Base-by-base conservation (phyloP, 345 rosid genomes). In the Linum tenue region DNA sequence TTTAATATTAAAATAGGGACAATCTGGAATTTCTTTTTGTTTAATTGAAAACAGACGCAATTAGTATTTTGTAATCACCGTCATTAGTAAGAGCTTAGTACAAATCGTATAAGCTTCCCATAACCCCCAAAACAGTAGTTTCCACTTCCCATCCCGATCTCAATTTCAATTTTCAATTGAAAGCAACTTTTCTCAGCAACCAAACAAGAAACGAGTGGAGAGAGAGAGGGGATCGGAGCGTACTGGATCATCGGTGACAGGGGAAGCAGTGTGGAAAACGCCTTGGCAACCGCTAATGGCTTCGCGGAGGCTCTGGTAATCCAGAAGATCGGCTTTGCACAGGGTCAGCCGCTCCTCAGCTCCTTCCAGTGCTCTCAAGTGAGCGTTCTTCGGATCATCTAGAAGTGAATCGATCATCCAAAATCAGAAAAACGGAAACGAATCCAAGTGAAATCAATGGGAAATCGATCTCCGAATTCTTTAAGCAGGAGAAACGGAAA, bases 231-330 rank as follows among this genome's bases (percentile, higher is more conserved):
- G n/a, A n/a, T n/a, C n/a, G n/a, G 0, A 39, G 79, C 89, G 77
- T 37, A 94, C 99, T 12, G 99, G 99, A 68, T 90, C 97, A 44
- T 94, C 97, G 11, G 97, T 94, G 71, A 90, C 89, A 0, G 99
- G 99, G 60, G 96, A 94, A 60, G 99, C 99, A 9, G 96, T 80
- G 64, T 94, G 99, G 77, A 94, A 82, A 67, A 94, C 99, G n/a
- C 99, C 99, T 55, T 88, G 84, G 50, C 99, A 94, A 3, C 92
- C 99, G 9, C 36, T 56, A 76, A 94, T 88, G 53, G 95, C 92
- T 42, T 81, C 79, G 64, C 56, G 66, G 5, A 94, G 84, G 74
- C 83, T 76, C 66, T 76, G 77, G 37, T 67, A 88, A 70, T 94
- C 97, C 42, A 86, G 86, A 77, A 94, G 86, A 77, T 90, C 95